Conservation (phyloP, 495 filamentous ascomycete genomes). For the Articulospora tetracladia region DNA sequence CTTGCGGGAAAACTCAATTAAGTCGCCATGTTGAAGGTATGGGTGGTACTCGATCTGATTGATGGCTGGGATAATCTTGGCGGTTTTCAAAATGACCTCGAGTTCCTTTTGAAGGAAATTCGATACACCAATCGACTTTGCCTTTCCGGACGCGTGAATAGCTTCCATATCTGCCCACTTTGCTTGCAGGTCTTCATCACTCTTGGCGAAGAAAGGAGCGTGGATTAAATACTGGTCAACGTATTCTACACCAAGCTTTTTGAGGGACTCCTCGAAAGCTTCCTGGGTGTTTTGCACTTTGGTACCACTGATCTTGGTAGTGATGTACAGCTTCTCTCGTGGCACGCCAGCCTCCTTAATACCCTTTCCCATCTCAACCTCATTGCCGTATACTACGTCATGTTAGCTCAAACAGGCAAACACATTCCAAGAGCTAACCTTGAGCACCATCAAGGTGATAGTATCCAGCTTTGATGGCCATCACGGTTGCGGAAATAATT, state of each 20-base stretch:
- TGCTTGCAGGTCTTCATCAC: constrained; percentile 57
- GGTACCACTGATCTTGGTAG: constrained; percentile 65
- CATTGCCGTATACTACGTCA: constrained; percentile 67
- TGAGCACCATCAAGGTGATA: constrained; percentile 78
- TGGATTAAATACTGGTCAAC: constrained; percentile 88
- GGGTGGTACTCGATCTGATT: constrained; percentile 92
- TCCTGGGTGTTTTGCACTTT: constrained; percentile 50
- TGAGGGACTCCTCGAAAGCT: constrained; percentile 67
- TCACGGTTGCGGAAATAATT: constrained; percentile 58
- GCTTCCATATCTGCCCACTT: constrained; percentile 78
- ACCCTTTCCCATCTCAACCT: constrained; percentile 68
- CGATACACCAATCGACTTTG: constrained; percentile 78
- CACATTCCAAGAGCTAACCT: constrained; percentile 27
- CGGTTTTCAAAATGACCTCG: constrained; percentile 61
- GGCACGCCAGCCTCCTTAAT: constrained; percentile 65
- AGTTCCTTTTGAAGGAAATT: constrained; percentile 72
- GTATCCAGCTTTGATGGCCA: constrained; percentile 68
- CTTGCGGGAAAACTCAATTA: constrained; percentile 61
- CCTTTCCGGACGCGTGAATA: constrained; percentile 65
- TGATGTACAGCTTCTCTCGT: constrained; percentile 69
- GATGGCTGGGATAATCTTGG: constrained; percentile 59
- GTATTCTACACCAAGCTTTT: constrained; percentile 72
- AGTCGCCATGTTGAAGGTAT: constrained; percentile 72
- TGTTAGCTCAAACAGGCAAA: background rate
- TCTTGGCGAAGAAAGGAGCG: constrained; percentile 63